A percentile compares a stretch with the other conserved stretches of the same genome.
Conservation (phyloP, 495 filamentous ascomycete species). For the Talaromyces nanjingensis region DNA sequence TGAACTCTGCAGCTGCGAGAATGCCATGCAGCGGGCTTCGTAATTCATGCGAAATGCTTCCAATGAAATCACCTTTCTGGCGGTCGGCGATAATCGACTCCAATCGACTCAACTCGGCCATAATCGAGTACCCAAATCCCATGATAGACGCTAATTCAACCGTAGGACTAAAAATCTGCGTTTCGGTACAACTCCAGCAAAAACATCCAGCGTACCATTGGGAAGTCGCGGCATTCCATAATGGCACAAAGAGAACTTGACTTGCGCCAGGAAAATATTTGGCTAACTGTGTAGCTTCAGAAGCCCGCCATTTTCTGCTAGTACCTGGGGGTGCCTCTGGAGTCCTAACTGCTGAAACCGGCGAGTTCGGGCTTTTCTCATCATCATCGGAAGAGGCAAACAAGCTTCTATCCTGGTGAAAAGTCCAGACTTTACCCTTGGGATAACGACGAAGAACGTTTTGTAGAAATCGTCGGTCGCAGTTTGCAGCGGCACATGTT, state of each 20-base stretch:
- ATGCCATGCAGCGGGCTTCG: constrained; percentile 74
- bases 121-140: constrained; percentile 60
- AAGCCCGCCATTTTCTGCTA: constrained; percentile 28
- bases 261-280: constrained; percentile 38
- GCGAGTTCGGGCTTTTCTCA: constrained; percentile 16
- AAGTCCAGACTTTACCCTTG: constrained; percentile 58
- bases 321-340: constrained; percentile 32
- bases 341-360: constrained; percentile 7
- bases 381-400: constrained; percentile 38
- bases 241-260: constrained; percentile 45
- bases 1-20: constrained; percentile 63
- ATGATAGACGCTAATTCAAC: constrained; percentile 46
- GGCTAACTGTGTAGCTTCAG: constrained; percentile 37
- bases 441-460: constrained; percentile 51
- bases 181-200: constrained; percentile 48
- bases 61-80: constrained; percentile 70
- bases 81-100: constrained; percentile 51
- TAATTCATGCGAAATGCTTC: constrained; percentile 73
- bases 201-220: constrained; percentile 66
- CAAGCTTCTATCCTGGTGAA: constrained; percentile 44
- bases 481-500: constrained; percentile 25
- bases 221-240: constrained; percentile 64
- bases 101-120: constrained; percentile 61
- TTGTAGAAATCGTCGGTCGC: constrained; percentile 38
- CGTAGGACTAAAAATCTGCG: constrained; percentile 32